phyloP scores from a whole-genome alignment of 441 rosid genomes.

The Corymbia calophylla region DNA sequence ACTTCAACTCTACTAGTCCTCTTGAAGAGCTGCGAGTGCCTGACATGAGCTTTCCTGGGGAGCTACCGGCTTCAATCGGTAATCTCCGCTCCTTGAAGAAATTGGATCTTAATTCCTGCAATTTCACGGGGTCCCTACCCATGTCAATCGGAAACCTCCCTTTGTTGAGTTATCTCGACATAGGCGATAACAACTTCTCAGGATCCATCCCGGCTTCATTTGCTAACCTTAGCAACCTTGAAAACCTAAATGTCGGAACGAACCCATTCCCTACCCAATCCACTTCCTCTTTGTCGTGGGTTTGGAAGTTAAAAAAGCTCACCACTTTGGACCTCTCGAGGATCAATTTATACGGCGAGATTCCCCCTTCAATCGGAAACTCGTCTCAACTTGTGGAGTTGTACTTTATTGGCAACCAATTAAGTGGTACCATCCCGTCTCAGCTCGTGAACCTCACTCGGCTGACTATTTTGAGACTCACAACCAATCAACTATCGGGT shows the following conservation, averaged over 20 bases:
- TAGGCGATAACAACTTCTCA: not conserved
- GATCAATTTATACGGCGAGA: not conserved
- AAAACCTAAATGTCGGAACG: fast-evolving
- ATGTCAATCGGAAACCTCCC: not conserved
- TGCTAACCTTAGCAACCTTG: not conserved
- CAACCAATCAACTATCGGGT: not conserved
- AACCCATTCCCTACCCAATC: not conserved
- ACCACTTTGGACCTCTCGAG: fast-evolving
- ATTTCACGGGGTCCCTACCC: not conserved
- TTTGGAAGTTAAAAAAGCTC: not conserved
- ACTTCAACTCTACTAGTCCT: fast-evolving
- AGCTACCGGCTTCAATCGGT: not conserved
- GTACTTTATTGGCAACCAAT: not conserved
- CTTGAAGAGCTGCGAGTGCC: fast-evolving
- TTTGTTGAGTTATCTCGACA: not conserved
- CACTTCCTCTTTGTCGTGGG: not conserved
- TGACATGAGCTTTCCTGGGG: not conserved
- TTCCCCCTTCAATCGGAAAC: not conserved
- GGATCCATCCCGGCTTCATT: not conserved
- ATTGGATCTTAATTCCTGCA: not conserved
- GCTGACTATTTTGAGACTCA: fast-evolving
- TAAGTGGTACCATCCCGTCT: not conserved
- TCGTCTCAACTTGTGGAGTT: not conserved
- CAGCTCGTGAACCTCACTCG: not conserved
- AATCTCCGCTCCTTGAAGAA: not conserved